Conservation (phyloP, 441 rosid genomes). For the Arabidopsis hybrid region DNA sequence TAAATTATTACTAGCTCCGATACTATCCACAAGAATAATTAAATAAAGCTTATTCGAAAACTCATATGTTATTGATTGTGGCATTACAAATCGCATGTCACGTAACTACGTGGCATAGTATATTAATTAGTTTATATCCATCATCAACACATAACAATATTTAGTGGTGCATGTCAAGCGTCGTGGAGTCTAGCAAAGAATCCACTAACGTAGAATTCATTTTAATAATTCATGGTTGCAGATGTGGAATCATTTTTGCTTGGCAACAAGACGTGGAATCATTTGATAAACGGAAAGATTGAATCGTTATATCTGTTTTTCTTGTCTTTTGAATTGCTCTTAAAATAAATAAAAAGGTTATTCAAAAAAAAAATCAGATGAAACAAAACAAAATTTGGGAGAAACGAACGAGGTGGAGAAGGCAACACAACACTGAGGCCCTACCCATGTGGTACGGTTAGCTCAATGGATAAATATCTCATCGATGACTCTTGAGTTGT, state of each 20-base stretch:
- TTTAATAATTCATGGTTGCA: neutral
- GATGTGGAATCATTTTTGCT: neutral
- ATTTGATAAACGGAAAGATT: neutral
- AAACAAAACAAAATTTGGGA: slow-evolving; percentile 17
- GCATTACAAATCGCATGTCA: slow-evolving; percentile 5
- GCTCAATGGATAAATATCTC: slow-evolving; percentile 37
- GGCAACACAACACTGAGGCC: slow-evolving; percentile 27
- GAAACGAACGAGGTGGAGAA: slow-evolving; percentile 26
- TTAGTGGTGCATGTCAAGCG: neutral
- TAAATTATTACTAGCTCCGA: neutral
- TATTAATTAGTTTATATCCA: neutral
- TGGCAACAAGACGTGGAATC: slow-evolving; percentile 16
- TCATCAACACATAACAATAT: neutral
- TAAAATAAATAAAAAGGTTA: neutral
- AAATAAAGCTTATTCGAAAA: neutral
- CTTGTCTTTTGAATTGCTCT: neutral
- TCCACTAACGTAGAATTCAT: slow-evolving; percentile 32
- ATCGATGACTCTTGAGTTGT: slow-evolving; percentile 35
- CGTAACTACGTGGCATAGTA: slow-evolving; percentile 15
- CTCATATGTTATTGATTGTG: neutral
- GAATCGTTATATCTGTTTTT: slow-evolving; percentile 14
- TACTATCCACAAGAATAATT: neutral
- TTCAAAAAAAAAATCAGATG: neutral
- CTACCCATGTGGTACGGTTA: slow-evolving; percentile 42
- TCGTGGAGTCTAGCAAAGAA: slow-evolving; percentile 33